Conservation (phyloP, 1,284 basidiomycete species). For the Amylostereum chailletii region DNA sequence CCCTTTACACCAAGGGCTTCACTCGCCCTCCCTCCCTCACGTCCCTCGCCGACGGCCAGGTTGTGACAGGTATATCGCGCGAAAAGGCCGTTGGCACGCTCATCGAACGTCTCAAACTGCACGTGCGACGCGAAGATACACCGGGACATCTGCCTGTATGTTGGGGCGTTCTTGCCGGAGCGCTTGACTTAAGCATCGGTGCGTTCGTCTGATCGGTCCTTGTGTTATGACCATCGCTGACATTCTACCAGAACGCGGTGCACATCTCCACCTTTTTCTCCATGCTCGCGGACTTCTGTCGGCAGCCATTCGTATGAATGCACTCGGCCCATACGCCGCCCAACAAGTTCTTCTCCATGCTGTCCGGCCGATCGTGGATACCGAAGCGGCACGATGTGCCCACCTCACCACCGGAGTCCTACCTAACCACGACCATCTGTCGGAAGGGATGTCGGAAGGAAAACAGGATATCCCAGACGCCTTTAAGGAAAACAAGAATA, state of each 20-base stretch:
- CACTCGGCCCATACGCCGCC: constrained; percentile 87
- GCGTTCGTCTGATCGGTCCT: constrained; percentile 13
- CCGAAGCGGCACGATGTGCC: constrained; percentile 30
- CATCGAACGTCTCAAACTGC: constrained; percentile 60
- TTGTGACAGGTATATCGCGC: constrained; percentile 9
- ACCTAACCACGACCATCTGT: background rate
- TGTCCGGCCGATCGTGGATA: constrained; percentile 56
- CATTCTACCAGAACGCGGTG: constrained; percentile 48
- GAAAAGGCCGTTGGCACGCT: constrained; percentile 27
- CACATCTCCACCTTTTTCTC: constrained; percentile 87
- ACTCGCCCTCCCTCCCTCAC: constrained; percentile 33
- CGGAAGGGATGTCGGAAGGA: constrained; percentile 3
- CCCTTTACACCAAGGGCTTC: constrained; percentile 81
- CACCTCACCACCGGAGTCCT: constrained; percentile 29
- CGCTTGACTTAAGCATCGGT: constrained; percentile 71
- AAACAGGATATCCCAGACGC: constrained; percentile 25
- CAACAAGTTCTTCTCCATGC: constrained; percentile 81
- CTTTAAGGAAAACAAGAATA: constrained; percentile 4
- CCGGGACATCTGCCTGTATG: constrained; percentile 85
- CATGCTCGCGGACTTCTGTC: constrained; percentile 87
- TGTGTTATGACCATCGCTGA: too few species aligned
- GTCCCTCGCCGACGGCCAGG: constrained; percentile 10
- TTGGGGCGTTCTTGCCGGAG: constrained; percentile 81
- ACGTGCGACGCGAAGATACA: constrained; percentile 53
- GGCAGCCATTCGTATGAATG: constrained; percentile 86